Percentiles rank a stretch among this genome's conserved stretches.
These are phyloP conservation scores for Trichoderma gracile DNA, from an alignment of 2,329 filamentous ascomycete genomes.

Conservation along the genomic window DNA sequence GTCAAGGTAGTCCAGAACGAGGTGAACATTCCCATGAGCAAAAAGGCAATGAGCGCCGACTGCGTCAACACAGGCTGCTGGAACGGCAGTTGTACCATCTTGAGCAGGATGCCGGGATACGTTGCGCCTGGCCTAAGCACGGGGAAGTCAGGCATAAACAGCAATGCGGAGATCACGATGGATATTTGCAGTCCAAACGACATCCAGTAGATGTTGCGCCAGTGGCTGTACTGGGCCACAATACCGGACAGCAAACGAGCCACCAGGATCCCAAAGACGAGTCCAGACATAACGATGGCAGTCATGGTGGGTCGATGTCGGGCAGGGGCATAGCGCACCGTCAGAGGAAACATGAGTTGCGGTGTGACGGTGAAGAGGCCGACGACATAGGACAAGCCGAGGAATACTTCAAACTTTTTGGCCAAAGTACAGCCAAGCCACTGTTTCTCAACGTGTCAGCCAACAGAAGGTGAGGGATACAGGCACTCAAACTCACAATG, in stretches of 20 bases:
- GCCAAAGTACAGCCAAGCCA: conserved; percentile 25
- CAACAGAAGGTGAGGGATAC: no score
- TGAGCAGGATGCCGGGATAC: conserved; percentile 64
- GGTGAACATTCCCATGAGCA: conserved; percentile 54
- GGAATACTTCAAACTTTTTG: conserved; percentile 6
- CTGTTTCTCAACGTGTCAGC: conserved; percentile 52
- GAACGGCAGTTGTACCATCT: conserved; percentile 51
- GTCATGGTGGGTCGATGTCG: conserved; percentile 68
- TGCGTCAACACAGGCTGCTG: conserved; percentile 69
- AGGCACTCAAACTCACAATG: conserved; percentile 50
- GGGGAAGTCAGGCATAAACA: conserved; percentile 81
- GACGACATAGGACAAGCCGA: conserved; percentile 22
- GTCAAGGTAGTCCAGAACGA: conserved; percentile 68
- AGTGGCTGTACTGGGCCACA: conserved; percentile 70
- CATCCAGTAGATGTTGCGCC: conserved; percentile 80
- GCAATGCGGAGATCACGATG: conserved; percentile 65
- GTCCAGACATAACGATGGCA: conserved; percentile 72
- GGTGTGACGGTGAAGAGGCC: conserved; percentile 27
- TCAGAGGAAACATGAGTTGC: conserved; percentile 75
- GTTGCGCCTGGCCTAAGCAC: conserved; percentile 67
- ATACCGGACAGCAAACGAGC: conserved; percentile 75
- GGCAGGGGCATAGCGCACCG: conserved; percentile 73
- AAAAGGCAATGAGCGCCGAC: conserved; percentile 65
- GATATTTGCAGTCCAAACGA: conserved; percentile 69
- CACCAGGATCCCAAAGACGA: conserved; percentile 73